Evolutionary conservation across 148 eudicot species (phyloP).

Genomic region (Vaccinium corymbosum): DNA sequence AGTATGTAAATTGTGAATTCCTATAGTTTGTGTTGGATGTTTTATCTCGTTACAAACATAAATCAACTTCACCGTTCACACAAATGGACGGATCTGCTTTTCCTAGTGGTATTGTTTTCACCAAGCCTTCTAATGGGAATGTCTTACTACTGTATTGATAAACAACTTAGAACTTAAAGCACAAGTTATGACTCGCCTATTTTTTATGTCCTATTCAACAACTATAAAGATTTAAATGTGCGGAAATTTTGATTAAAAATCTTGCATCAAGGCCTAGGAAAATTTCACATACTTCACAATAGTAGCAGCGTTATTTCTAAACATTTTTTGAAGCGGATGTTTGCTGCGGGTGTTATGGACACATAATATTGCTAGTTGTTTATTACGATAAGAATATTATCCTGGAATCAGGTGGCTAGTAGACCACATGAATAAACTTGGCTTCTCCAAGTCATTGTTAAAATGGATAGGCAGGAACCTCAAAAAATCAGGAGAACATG

Average conservation of each 20-base stretch:
- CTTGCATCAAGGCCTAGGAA: background rate
- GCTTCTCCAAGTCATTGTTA: constrained; percentile 82
- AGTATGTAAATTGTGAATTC: background rate
- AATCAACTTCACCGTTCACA: background rate
- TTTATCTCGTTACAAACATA: background rate
- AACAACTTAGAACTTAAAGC: background rate
- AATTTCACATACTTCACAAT: background rate
- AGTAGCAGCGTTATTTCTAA: background rate
- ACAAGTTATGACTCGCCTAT: background rate
- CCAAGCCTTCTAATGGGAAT: background rate
- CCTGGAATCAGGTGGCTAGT: constrained; percentile 77
- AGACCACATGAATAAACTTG: constrained; percentile 76
- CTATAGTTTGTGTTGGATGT: background rate
- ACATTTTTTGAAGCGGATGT: background rate
- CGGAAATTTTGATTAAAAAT: background rate
- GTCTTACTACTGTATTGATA: background rate
- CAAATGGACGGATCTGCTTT: background rate
- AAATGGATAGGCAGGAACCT: constrained; percentile 91
- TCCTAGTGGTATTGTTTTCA: background rate
- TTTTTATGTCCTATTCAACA: background rate
- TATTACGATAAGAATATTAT: background rate
- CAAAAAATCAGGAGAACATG: constrained; percentile 62
- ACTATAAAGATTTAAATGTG: background rate
- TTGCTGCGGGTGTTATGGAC: background rate
- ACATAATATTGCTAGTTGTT: background rate